Evolutionary conservation across 345 rosid species (phyloP).

Genomic region (Gossypioides kirkii): DNA sequence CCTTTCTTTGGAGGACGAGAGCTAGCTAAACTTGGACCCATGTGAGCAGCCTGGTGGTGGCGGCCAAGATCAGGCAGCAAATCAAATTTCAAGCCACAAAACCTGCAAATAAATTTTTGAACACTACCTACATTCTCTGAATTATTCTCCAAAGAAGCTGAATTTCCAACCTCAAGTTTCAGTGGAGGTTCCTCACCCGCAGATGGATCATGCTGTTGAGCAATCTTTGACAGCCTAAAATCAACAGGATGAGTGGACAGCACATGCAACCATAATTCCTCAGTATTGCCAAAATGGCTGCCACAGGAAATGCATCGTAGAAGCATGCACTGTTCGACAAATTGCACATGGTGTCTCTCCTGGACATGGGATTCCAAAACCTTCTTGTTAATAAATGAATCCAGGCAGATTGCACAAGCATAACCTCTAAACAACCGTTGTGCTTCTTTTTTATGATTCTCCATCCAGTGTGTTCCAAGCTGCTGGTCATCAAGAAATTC

Average conservation of each 20-base stretch:
- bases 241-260: conserved; percentile 63
- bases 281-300: conserved; percentile 80
- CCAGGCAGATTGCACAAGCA: conserved; percentile 95
- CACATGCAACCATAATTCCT: conserved; percentile 70
- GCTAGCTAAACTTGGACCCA: conserved; percentile 53
- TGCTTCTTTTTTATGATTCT: conserved; percentile 66
- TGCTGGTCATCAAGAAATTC: conserved; percentile 48
- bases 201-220: conserved; percentile 26
- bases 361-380: conserved; percentile 81
- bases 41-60: conserved; percentile 98
- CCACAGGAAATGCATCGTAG: conserved; percentile 92
- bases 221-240: conserved; percentile 40
- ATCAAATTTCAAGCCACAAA: conserved; percentile 85
- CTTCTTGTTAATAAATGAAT: conserved; percentile 73
- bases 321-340: conserved; percentile 94
- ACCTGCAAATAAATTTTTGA: conserved; percentile 68
- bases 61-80: conserved; percentile 96
- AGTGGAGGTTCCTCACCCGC: conserved; percentile 27
- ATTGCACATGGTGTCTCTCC: conserved; percentile 84
- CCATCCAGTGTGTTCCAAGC: conserved; percentile 63
- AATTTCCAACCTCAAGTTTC: conserved; percentile 35
- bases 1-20: conserved; percentile 72
- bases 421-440: conserved; percentile 79
- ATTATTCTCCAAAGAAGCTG: conserved; percentile 35
- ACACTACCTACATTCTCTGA: conserved; percentile 39